Conservation (phyloP, 2,329 filamentous ascomycete genomes). For the Epicoccum nigrum region DNA sequence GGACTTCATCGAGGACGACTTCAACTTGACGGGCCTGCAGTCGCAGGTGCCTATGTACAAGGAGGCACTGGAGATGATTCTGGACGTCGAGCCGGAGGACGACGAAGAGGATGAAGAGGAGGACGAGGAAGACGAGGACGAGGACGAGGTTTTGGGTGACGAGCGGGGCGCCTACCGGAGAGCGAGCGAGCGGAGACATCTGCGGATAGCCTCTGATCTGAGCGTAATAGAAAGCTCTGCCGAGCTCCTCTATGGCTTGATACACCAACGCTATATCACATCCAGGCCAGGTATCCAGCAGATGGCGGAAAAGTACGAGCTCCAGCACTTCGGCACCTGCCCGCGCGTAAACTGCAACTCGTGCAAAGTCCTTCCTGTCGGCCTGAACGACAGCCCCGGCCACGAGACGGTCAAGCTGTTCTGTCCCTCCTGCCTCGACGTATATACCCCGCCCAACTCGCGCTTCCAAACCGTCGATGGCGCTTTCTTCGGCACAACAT, state of each 20-base stretch:
- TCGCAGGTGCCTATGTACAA: slow-evolving; percentile 98
- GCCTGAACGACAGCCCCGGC: slow-evolving; percentile 90
- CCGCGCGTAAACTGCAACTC: slow-evolving; percentile 93
- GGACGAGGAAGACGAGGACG: slow-evolving; percentile 69
- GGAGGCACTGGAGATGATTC: slow-evolving; percentile 98
- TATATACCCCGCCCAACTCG: slow-evolving; percentile 96
- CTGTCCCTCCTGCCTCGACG: slow-evolving; percentile 93
- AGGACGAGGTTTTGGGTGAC: slow-evolving; percentile 52
- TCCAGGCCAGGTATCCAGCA: slow-evolving; percentile 95
- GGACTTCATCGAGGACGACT: slow-evolving; percentile 99
- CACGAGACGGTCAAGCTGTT: slow-evolving; percentile 98
- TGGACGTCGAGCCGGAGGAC: slow-evolving; percentile 96
- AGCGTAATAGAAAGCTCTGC: slow-evolving; percentile 96
- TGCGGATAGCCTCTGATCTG: slow-evolving; percentile 87
- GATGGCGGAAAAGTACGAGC: slow-evolving; percentile 99
- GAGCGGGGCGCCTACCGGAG: slow-evolving; percentile 62
- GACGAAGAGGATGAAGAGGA: slow-evolving; percentile 84
- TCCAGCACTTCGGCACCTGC: slow-evolving; percentile 93
- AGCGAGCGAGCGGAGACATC: slow-evolving; percentile 67
- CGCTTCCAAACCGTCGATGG: slow-evolving; percentile 97
- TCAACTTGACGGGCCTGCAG: slow-evolving; percentile 95
- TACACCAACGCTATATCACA: slow-evolving; percentile 98
- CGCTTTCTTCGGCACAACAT: slow-evolving; percentile 97
- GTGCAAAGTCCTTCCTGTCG: slow-evolving; percentile 89
- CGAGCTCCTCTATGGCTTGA: slow-evolving; percentile 97